These are phyloP conservation scores for Parsonsia alboflavescens DNA, from an alignment of 257 asterid genomes.

Conservation along the genomic window DNA sequence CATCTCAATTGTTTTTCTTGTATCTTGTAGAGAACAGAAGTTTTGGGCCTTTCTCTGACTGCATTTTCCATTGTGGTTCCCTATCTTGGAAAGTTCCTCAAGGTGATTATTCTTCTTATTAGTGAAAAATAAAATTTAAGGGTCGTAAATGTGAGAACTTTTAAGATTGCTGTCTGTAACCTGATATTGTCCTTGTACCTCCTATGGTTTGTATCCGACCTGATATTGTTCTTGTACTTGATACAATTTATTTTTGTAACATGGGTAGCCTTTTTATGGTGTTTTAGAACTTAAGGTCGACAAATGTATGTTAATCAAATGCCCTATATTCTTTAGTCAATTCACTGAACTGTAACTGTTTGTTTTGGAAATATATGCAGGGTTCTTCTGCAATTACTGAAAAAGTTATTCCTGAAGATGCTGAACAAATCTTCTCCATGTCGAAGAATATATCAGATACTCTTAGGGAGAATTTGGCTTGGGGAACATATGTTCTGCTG, in stretches of 20 bases:
- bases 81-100: conserved; percentile 74
- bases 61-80: conserved; percentile 73
- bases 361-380: conserved; percentile 33
- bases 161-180: not conserved
- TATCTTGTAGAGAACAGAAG: conserved; percentile 66
- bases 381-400: conserved; percentile 55
- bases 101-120: conserved; percentile 35
- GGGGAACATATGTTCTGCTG: conserved; percentile 79
- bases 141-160: not conserved
- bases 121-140: not conserved
- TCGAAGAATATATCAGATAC: conserved; percentile 43
- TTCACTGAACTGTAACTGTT: not conserved
- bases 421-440: conserved; percentile 69
- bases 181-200: not conserved
- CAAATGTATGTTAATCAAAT: not conserved
- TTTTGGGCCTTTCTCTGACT: conserved; percentile 72
- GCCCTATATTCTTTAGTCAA: not conserved
- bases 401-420: conserved; percentile 58
- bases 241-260: not conserved
- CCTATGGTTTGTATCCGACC: not conserved
- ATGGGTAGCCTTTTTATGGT: not conserved
- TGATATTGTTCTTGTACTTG: not conserved
- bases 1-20: conserved; percentile 6
- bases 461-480: conserved; percentile 83
- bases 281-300: not conserved